Conservation (phyloP, 345 rosid genomes). For the Sonneratia alba region DNA sequence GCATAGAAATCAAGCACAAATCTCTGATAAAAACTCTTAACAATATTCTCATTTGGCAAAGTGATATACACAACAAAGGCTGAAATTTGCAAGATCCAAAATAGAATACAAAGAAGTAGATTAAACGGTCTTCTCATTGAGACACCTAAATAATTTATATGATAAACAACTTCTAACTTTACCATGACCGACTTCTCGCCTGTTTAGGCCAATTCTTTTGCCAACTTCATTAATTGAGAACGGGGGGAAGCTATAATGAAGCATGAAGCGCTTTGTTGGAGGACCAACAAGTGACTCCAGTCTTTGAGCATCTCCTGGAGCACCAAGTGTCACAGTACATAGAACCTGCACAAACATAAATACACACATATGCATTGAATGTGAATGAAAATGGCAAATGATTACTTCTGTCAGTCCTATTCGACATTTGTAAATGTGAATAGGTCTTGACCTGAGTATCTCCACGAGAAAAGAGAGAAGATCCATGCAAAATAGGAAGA, state of each 20-base stretch:
- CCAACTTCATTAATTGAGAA: slow-evolving; percentile 91
- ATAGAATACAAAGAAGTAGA: not conserved
- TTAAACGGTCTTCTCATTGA: not conserved
- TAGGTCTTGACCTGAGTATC: slow-evolving; percentile 67
- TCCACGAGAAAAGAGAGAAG: slow-evolving; percentile 87
- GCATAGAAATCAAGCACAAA: not conserved
- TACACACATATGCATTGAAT: not conserved
- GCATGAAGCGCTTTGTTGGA: slow-evolving; percentile 89
- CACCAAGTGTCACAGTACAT: slow-evolving; percentile 87
- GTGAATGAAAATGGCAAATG: not conserved
- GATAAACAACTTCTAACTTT: not conserved
- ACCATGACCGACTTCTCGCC: slow-evolving; percentile 99
- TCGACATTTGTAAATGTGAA: not conserved
- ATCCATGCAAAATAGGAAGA: slow-evolving; percentile 75
- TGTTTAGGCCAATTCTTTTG: slow-evolving; percentile 81
- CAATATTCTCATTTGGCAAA: not conserved
- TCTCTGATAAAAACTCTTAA: not conserved
- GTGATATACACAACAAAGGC: not conserved
- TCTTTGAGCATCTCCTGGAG: slow-evolving; percentile 84
- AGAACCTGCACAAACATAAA: slow-evolving; percentile 52
- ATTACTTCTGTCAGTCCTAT: not conserved
- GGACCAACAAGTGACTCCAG: slow-evolving; percentile 83
- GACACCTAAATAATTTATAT: not conserved
- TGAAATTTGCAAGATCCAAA: not conserved
- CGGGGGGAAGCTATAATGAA: slow-evolving; percentile 97